Conservation (phyloP, 2,329 filamentous ascomycete species). For the Trichoderma koningiopsis region DNA sequence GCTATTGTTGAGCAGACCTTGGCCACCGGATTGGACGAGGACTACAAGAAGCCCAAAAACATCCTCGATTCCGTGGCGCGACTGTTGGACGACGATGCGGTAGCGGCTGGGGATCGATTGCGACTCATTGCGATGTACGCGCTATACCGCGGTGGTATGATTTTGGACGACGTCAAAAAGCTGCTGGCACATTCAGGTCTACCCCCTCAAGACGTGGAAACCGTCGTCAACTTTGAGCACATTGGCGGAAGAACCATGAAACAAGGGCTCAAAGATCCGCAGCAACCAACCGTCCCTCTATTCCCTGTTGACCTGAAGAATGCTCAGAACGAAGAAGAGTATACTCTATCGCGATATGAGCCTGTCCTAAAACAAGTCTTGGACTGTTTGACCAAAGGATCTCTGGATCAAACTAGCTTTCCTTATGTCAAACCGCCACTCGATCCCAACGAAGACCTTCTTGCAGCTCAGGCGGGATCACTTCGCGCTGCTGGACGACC, state of each 20-base stretch:
- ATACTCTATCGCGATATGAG: slow-evolving; percentile 83
- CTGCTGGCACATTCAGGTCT: slow-evolving; percentile 82
- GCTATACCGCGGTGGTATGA: slow-evolving; percentile 81
- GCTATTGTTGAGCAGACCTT: slow-evolving; percentile 88
- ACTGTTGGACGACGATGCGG: slow-evolving; percentile 80
- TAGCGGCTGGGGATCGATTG: slow-evolving; percentile 73
- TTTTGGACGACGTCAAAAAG: slow-evolving; percentile 80
- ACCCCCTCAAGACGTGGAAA: slow-evolving; percentile 70
- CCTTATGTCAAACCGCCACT: slow-evolving; percentile 73
- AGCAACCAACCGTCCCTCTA: slow-evolving; percentile 64
- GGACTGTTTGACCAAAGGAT: slow-evolving; percentile 69
- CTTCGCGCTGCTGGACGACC: slow-evolving; percentile 88
- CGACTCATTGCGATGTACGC: slow-evolving; percentile 85
- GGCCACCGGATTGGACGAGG: slow-evolving; percentile 90
- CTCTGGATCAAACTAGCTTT: slow-evolving; percentile 66
- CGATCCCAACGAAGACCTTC: slow-evolving; percentile 61
- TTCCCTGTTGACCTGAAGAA: slow-evolving; percentile 68
- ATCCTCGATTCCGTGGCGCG: slow-evolving; percentile 82
- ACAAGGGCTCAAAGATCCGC: slow-evolving; percentile 70
- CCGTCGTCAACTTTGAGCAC: slow-evolving; percentile 76
- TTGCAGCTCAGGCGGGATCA: slow-evolving; percentile 66
- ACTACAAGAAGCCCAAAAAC: slow-evolving; percentile 87
- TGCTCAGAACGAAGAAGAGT: slow-evolving; percentile 68
- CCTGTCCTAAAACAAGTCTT: slow-evolving; percentile 81
- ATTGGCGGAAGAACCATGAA: slow-evolving; percentile 75